Base-by-base conservation (phyloP, 306 rosid genomes). In the Vachellia pachyceras region DNA sequence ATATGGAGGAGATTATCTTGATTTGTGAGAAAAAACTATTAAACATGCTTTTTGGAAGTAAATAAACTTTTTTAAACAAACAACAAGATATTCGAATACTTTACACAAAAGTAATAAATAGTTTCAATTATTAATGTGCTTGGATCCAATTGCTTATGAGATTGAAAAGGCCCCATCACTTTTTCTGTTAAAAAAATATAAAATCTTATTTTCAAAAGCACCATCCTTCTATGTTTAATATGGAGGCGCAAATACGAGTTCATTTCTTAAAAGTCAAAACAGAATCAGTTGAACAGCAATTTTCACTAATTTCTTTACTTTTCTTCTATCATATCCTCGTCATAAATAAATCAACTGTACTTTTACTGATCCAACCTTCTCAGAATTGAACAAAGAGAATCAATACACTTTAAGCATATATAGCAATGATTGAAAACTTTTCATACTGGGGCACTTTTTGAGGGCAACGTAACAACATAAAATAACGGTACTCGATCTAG, bases 341-440 rank as follows among this genome's bases (percentile, higher is more conserved):
- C 15, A 67, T 49, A 15, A 10, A 42, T 61, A 61, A 61, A 61
- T 61, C 33, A 50, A 39, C 37, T 39, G 22, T 33, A 39, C 37
- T 39, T 14, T 33, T n/a, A 54, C 7, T 7, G 22, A 6, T 42
- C 69, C 66, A 17, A 63, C 35, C 12, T 61, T 55, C 44, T 11
- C 23, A 58, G n/a, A 41, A 60, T 15, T 33, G 45, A 63, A 29
- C 18, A 11, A 42, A 42, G 6, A 39, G 36, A 35, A 64, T 11
- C 36, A 58, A 58, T 58, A 29, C 33, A 29, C 33, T 29, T 29
- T 22, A 22, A 44, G 39, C 55, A n/a, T n/a, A n/a, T n/a, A 44
- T n/a, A 0, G 77, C 47, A 36, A 66, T 67, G 54, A 77, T 65
- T 80, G 82, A 46, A 55, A 40, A 77, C 76, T 60, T 70, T 76